A percentile compares a stretch with the other conserved stretches of the same genome.
These are phyloP conservation scores for Penicillium lividum DNA, from an alignment of 495 filamentous ascomycete species.

Conservation along the genomic window DNA sequence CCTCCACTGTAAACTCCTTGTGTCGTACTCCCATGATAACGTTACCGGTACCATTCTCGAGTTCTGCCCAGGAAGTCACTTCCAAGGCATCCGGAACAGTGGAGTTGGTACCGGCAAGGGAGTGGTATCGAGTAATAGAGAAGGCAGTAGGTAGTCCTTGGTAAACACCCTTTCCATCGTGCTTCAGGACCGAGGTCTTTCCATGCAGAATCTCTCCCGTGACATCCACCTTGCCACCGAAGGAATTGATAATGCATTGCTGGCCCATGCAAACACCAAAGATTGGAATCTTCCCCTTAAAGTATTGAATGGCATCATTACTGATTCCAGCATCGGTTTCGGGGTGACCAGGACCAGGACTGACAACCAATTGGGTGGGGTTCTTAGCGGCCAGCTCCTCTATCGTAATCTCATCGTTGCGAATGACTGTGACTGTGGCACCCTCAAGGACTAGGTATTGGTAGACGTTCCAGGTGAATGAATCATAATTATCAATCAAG, in stretches of 20 bases:
- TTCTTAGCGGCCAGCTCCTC: slow-evolving; percentile 77
- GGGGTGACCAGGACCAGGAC: slow-evolving; percentile 92
- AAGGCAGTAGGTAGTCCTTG: slow-evolving; percentile 72
- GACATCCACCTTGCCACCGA: slow-evolving; percentile 86
- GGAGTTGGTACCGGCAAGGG: slow-evolving; percentile 87
- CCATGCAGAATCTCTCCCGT: slow-evolving; percentile 97
- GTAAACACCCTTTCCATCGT: slow-evolving; percentile 89
- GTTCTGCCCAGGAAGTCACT: slow-evolving; percentile 84
- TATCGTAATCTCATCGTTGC: slow-evolving; percentile 88
- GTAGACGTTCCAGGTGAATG: slow-evolving; percentile 98
- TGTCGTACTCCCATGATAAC: slow-evolving; percentile 98
- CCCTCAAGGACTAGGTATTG: slow-evolving; percentile 96
- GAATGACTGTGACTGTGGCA: slow-evolving; percentile 80
- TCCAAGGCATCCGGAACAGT: slow-evolving; percentile 87
- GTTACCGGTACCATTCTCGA: slow-evolving; percentile 54
- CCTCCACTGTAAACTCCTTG: slow-evolving; percentile 85
- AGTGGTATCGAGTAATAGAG: slow-evolving; percentile 93
- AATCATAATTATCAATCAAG: slow-evolving; percentile 98
- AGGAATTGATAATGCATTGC: slow-evolving; percentile 93
- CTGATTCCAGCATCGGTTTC: slow-evolving; percentile 87
- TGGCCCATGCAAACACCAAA: slow-evolving; percentile 98
- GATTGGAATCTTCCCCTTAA: slow-evolving; percentile 95
- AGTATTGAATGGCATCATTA: slow-evolving; percentile 84
- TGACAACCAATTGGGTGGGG: slow-evolving; percentile 92
- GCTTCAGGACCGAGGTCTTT: slow-evolving; percentile 87